Base-by-base conservation (phyloP, 1,284 basidiomycete genomes). In the Trametes hirsuta region DNA sequence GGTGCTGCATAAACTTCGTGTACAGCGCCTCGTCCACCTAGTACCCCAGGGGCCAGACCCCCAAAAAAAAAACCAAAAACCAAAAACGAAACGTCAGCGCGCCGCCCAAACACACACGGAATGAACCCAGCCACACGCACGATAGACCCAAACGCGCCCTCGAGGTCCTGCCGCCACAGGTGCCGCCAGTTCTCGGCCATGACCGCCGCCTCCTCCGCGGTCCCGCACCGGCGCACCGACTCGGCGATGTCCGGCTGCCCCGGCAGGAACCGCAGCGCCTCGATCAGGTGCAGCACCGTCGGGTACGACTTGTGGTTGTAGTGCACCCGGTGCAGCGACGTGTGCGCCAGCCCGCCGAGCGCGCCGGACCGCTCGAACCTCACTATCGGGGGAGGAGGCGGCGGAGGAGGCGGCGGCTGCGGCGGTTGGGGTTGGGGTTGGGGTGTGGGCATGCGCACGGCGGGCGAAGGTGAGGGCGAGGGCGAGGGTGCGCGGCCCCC, bases 11-110 rank as follows among this genome's bases (percentile, higher is more conserved):
- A 68, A 90, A 84, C 67, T 90, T 91, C 55, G 77, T 64, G 60
- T 80, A 79, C 57, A 89, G 66, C 24, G 84, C 85, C 2, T 85
- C 81, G 53, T 86, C 82, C 79, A 87, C 80, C 87, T 88, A n/a
- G n/a, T n/a, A 59, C n/a, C 18, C 8, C 30, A 8, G 18, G 18
- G 18, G 18, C 18, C 18, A 18, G 18, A 18, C 18, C 18, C 18
- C 18, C 18, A 18, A 18, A 18, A 1, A 18, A 18, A 18, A 18
- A 18, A 18, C 18, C 30, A 1, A 30, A 30, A 30, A 30, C 30
- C 30, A 30, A 30, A 8, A 30, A 30, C 30, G 5, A 30, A 30
- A 15, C 15, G 18, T 37, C 46, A 53, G 25, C 46, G 44, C 25
- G 11, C 18, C 45, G 36, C 30, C 21, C 47, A 39, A 14, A 47